A percentile compares a stretch with the other conserved stretches of the same genome.
phyloP scores from a whole-genome alignment of 768 basidiomycete species.

The Tulasnella sp. region DNA sequence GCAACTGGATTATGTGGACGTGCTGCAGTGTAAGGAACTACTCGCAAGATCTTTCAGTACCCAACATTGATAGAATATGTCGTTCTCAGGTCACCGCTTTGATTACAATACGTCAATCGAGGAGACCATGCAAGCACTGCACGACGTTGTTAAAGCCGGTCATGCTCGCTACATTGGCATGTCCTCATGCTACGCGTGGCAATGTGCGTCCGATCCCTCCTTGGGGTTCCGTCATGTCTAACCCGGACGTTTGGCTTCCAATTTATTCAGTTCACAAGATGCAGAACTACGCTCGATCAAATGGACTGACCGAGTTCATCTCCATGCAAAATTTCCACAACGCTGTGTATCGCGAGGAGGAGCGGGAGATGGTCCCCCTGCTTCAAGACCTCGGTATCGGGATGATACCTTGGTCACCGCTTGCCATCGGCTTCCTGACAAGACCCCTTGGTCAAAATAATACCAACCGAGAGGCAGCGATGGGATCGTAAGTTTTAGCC shows the following conservation, averaged over 20 bases:
- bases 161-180: constrained; percentile 35
- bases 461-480: too few species aligned
- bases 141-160: constrained; percentile 40
- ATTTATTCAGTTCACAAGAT: neutral
- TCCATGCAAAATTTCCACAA: constrained; percentile 9
- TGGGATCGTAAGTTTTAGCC: neutral
- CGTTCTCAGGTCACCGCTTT: constrained; percentile 19
- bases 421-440: constrained; percentile 20
- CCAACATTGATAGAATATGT: neutral
- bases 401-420: constrained; percentile 23
- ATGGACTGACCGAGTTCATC: constrained; percentile 5
- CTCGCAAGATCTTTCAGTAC: neutral
- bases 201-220: neutral
- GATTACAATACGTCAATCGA: constrained; percentile 25
- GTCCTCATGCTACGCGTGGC: constrained; percentile 6
- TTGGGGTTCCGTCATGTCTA: neutral
- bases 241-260: too few species aligned
- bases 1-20: constrained; percentile 36
- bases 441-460: constrained; percentile 6
- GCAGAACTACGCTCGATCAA: constrained; percentile 16
- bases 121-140: constrained; percentile 37
- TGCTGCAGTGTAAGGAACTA: constrained; percentile 29
- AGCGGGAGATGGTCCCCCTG: constrained; percentile 5
- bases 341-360: constrained; percentile 5
- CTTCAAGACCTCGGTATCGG: constrained; percentile 19